Evolutionary conservation across 176 grass and related monocot genomes (phyloP).

Genomic region (Puccinellia tenuiflora): DNA sequence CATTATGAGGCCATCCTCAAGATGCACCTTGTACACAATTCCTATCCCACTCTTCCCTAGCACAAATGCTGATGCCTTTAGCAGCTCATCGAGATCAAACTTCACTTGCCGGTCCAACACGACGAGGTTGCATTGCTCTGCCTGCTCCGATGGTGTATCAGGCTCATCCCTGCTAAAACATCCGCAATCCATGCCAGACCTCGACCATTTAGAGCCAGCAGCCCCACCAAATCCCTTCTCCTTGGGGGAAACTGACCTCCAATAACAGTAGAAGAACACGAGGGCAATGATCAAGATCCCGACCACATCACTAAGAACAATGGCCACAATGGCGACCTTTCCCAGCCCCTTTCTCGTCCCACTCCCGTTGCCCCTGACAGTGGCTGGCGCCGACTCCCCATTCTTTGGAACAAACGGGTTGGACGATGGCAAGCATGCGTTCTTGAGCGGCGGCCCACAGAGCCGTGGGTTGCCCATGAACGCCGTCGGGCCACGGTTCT

Average conservation of each 20-base stretch:
- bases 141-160: constrained; percentile 37
- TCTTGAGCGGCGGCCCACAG: constrained; percentile 80
- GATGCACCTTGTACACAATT: constrained; percentile 86
- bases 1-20: constrained; percentile 53
- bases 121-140: constrained; percentile 59
- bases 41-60: constrained; percentile 88
- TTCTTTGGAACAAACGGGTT: constrained; percentile 41
- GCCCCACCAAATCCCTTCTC: constrained; percentile 23
- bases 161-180: constrained; percentile 72
- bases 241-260: constrained; percentile 40
- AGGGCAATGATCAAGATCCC: constrained; percentile 68
- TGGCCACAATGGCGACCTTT: constrained; percentile 49
- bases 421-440: constrained; percentile 53
- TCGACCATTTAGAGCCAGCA: constrained; percentile 23
- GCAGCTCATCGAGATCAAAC: constrained; percentile 72
- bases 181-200: constrained; percentile 42
- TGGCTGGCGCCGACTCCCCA: not conserved
- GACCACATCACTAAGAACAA: constrained; percentile 63
- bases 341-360: constrained; percentile 51
- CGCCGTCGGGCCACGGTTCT: constrained; percentile 70
- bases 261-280: constrained; percentile 75
- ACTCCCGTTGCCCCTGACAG: not conserved
- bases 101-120: constrained; percentile 56
- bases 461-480: constrained; percentile 73
- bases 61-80: constrained; percentile 85